These are phyloP conservation scores for Lenwebbia sp. DNA, from an alignment of 345 rosid species.

Conservation along the genomic window DNA sequence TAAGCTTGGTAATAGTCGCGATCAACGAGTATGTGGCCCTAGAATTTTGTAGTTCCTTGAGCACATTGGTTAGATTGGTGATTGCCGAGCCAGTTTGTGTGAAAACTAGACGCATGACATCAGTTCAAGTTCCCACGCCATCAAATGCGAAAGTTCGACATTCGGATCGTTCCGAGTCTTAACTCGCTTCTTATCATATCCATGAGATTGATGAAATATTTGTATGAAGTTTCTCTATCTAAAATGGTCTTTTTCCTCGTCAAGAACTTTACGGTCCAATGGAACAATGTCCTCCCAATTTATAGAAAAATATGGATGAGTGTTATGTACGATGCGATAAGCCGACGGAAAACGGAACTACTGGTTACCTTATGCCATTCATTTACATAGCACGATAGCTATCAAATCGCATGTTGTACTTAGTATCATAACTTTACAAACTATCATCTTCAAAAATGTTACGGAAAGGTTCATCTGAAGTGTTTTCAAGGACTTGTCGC, in stretches of 20 bases:
- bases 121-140: neutral
- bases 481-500: neutral
- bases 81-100: neutral
- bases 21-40: neutral
- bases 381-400: neutral
- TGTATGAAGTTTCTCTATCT: neutral
- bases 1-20: neutral
- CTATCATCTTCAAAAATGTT: neutral
- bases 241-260: neutral
- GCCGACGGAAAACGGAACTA: neutral
- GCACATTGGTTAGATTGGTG: neutral
- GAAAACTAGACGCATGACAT: neutral
- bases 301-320: neutral
- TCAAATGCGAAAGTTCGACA: neutral
- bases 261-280: neutral
- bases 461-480: rapidly evolving
- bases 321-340: no score
- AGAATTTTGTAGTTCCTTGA: neutral
- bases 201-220: neutral
- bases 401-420: neutral
- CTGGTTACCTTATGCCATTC: neutral
- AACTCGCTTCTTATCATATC: neutral
- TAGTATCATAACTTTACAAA: neutral
- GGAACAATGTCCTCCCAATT: neutral
- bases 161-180: neutral